Base-by-base conservation (phyloP, 495 filamentous ascomycete species). In the Penicillium subrubescens region DNA sequence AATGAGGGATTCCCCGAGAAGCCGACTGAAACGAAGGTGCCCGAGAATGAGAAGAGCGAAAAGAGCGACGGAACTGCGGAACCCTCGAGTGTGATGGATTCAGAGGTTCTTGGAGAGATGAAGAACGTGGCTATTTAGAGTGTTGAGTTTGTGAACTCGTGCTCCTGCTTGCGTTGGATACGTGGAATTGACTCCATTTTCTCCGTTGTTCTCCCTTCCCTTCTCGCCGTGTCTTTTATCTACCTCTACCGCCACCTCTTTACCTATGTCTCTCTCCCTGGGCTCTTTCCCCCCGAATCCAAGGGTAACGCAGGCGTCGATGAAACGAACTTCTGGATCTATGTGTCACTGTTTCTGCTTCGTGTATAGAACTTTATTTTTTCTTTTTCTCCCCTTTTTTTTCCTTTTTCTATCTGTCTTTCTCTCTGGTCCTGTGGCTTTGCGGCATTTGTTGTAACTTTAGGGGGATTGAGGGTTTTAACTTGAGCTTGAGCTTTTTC, bases 41-140 rank as follows among this genome's bases (percentile, higher is more conserved):
- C 64, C 3, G 71, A 79, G 12, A 55, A 67, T 17, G 79, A 79
- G 19, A 77, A 77, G 66, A 52, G 58, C 17, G 73, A 73, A 34
- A 76, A 77, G 59, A 66, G 56, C 31, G 75, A 71, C 35, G 75
- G 71, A 5, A 62, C 73, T 12, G 63, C 68, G 31, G 72, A 67
- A 41, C 60, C 77, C 25, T 69, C 75, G 35, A 62, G 64, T 58
- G 65, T 59, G 34, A 68, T 77, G 60, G 78, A 81, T 55, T 71
- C 73, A 14, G 79, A 81, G 65, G 76, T 81, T 61, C 71, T 82
- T 17, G 81, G 82, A 57, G 83, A 84, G 58, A 84, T 86, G 83
- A 86, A 86, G 72, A 86, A 81, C 67, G 82, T 86, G 63, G 80
- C 82, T 41, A 85, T 86, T 63, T 86, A 79, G 71, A 65, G 53